phyloP scores from a whole-genome alignment of 2,329 filamentous ascomycete species.

The Corniculantispora saksenae region DNA sequence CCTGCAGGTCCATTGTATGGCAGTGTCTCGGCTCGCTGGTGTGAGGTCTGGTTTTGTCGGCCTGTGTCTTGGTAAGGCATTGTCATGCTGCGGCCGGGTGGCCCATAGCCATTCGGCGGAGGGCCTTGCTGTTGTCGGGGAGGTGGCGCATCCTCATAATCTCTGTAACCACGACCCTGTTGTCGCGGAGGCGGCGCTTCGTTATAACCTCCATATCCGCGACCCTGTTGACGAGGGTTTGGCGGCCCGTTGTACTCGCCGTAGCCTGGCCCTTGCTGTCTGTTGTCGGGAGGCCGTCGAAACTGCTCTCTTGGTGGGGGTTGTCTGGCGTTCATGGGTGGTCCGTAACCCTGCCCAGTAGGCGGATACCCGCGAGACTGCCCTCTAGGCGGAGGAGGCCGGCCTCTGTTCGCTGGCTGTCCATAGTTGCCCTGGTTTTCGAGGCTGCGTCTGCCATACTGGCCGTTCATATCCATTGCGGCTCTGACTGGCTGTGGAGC shows the following conservation, averaged over 20 bases:
- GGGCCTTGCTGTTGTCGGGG: slow-evolving; percentile 29
- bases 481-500: slow-evolving; percentile 28
- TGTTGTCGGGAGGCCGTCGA: slow-evolving; percentile 3
- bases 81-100: slow-evolving; percentile 61
- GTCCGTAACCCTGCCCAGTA: slow-evolving; percentile 27
- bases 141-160: slow-evolving; percentile 22
- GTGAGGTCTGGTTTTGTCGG: slow-evolving; percentile 35
- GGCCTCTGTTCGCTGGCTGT: slow-evolving; percentile 27
- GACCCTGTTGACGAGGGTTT: background rate
- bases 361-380: slow-evolving; percentile 10
- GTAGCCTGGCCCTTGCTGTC: slow-evolving; percentile 28
- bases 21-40: slow-evolving; percentile 44
- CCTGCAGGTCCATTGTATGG: slow-evolving; percentile 49
- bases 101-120: slow-evolving; percentile 46
- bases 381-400: slow-evolving; percentile 33
- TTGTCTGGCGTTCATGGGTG: slow-evolving; percentile 27
- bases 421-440: slow-evolving; percentile 32
- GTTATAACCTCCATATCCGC: background rate
- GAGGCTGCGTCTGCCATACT: slow-evolving; percentile 27
- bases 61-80: slow-evolving; percentile 55
- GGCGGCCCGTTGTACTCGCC: slow-evolving; percentile 9
- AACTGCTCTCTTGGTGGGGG: slow-evolving; percentile 31
- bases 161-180: slow-evolving; percentile 29
- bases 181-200: slow-evolving; percentile 17
- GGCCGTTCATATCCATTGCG: slow-evolving; percentile 37